Conservation (phyloP, 169 alveolate genomes). For the Theileria sp. region DNA sequence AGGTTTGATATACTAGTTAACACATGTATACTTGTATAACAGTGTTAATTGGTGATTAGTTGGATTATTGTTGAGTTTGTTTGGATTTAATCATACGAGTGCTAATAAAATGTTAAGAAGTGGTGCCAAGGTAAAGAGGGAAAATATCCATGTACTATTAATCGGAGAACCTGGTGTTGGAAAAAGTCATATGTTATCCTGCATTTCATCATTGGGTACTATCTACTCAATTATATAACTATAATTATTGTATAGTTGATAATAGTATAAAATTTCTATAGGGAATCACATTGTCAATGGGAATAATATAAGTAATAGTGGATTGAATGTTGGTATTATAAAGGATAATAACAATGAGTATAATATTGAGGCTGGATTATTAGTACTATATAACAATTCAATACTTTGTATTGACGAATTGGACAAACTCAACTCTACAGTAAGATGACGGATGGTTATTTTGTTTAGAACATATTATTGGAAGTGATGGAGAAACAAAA, state of each 20-base stretch:
- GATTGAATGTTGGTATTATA: conserved; percentile 85
- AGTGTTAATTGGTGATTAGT: conserved; percentile 32
- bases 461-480: conserved; percentile 63
- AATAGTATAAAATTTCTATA: neutral
- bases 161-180: conserved; percentile 75
- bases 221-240: neutral
- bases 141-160: conserved; percentile 64
- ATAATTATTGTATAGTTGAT: neutral
- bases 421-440: conserved; percentile 76
- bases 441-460: conserved; percentile 58
- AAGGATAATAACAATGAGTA: conserved; percentile 80
- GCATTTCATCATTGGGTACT: conserved; percentile 1
- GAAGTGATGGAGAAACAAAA: conserved; percentile 92
- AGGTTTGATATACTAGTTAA: conserved; percentile 32
- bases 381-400: conserved; percentile 89
- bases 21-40: too few species aligned
- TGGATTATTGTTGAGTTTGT: conserved; percentile 66
- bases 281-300: conserved; percentile 74
- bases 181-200: conserved; percentile 64
- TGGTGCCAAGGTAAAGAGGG: conserved; percentile 68
- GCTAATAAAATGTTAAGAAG: neutral
- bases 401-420: conserved; percentile 93
- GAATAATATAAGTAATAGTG: conserved; percentile 83
- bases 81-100: conserved; percentile 37
- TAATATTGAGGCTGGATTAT: conserved; percentile 90